Evolutionary conservation across 768 basidiomycete genomes (phyloP).

Genomic region (Rubroboletus pulcherrimus): DNA sequence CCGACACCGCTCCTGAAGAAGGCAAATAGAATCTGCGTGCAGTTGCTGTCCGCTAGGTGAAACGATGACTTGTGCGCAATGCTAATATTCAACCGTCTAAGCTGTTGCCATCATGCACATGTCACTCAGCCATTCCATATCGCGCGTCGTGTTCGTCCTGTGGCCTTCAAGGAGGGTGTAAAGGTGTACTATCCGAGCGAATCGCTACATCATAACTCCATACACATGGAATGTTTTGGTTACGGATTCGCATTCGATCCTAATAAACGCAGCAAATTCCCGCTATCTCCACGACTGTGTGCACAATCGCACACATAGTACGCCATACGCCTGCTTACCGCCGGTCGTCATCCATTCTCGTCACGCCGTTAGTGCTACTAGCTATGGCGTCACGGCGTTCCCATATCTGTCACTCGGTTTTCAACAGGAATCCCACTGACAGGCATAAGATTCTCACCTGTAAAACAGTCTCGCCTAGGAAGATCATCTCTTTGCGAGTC

Average conservation of each 20-base stretch:
- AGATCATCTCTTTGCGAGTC: constrained; percentile 96
- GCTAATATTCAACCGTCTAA: not conserved
- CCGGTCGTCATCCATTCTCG: constrained; percentile 34
- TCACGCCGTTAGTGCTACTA: constrained; percentile 13
- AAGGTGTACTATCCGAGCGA: constrained; percentile 9
- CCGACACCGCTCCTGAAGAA: not conserved
- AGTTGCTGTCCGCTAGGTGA: not conserved
- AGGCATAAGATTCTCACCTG: constrained; percentile 54
- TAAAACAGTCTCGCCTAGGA: constrained; percentile 92
- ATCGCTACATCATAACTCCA: constrained; percentile 8
- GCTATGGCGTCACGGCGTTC: constrained; percentile 42
- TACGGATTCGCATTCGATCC: constrained; percentile 12
- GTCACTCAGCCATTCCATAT: not conserved
- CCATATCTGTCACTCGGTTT: constrained; percentile 49
- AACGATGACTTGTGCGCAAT: not conserved
- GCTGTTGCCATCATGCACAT: not conserved
- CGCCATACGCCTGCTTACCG: constrained; percentile 5
- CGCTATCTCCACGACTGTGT: constrained; percentile 28
- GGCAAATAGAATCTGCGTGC: constrained; percentile 8
- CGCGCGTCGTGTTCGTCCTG: constrained; percentile 8
- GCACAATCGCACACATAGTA: constrained; percentile 1
- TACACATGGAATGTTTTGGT: constrained; percentile 3
- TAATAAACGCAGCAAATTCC: constrained; percentile 22
- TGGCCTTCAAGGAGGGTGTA: constrained; percentile 10
- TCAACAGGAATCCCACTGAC: constrained; percentile 7